Conservation (phyloP, 257 asterid species). For the Lithospermum erythrorhizon region DNA sequence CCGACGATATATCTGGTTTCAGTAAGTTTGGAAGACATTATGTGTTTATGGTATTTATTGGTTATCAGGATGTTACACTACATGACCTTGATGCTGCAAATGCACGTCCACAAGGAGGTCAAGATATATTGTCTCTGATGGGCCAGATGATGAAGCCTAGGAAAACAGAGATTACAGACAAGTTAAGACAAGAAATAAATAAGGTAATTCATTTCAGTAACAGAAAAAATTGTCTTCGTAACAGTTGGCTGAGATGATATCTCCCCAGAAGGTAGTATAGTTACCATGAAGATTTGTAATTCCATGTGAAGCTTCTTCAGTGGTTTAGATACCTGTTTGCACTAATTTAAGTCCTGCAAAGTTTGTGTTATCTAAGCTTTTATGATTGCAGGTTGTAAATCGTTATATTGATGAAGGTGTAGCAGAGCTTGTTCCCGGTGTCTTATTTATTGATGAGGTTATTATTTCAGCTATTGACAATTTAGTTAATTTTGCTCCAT, state of each 20-base stretch:
- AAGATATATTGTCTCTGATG: conserved; percentile 93
- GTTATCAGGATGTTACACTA: conserved; percentile 65
- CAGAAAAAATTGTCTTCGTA: too few relatives aligned
- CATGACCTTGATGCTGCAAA: conserved; percentile 98
- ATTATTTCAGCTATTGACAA: background rate
- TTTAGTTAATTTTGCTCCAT: background rate
- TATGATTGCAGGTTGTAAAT: conserved; percentile 57
- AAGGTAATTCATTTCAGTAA: conserved; percentile 35
- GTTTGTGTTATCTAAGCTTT: background rate
- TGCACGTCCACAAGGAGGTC: conserved; percentile 99
- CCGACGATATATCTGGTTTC: background rate
- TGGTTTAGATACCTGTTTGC: background rate
- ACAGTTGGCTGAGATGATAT: too few relatives aligned
- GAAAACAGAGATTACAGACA: conserved; percentile 95
- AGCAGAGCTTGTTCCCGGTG: conserved; percentile 97
- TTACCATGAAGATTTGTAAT: background rate
- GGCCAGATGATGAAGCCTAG: conserved; percentile 97
- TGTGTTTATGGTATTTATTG: conserved; percentile 5
- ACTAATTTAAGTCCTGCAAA: background rate
- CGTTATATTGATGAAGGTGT: conserved; percentile 90
- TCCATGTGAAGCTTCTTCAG: background rate
- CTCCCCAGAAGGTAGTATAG: background rate
- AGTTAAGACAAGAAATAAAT: conserved; percentile 82
- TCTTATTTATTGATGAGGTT: conserved; percentile 89
- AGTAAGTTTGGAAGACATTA: background rate